Base-by-base conservation (phyloP, 305 asterid genomes). In the Fraxinus angustifolia region DNA sequence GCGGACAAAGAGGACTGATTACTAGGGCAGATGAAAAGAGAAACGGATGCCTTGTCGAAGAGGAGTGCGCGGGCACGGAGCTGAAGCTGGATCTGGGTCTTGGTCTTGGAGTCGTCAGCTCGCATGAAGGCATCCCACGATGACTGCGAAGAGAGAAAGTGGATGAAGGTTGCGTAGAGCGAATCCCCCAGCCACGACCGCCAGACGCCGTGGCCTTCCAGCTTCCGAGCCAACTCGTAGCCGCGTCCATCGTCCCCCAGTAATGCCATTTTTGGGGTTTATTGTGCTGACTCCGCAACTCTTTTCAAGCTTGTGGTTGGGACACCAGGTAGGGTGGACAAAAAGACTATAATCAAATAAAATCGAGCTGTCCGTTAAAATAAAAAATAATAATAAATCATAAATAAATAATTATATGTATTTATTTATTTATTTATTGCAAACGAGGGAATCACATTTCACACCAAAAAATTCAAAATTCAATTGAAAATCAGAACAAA, bases 21-120 rank as follows among this genome's bases (percentile, higher is more conserved):
- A 65, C 73, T 62, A 33, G 88, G 75, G 53, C 85, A 83, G 68
- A 82, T 81, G 85, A 82, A 88, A 33, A 92, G 96, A 23, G 95
- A 86, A 28, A 88, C 73, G 6, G 96, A 86, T 14, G 97, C 97
- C 88, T 95, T 95, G 58, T 95, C 99, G 78, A 91, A 95, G 19
- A 95, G 92, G 11, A 95, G 97, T 80, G 99, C 98, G n/a, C 99
- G 95, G 4, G 87, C 97, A 7, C 99, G 94, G 62, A 95, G 98
- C 90, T 95, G 96, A 56, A 95, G 95, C 31, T 88, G 91, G 86
- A 95, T 90, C 84, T 91, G 94, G 83, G 88, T 87, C 91, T 83
- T 90, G 35, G 90, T 76, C 84, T 87, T 89, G 81, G 90, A 85
- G 72, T 84, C 91, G 78, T 93, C 93, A 56, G 94, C 75, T 3